phyloP scores from a whole-genome alignment of 306 rosid genomes.

The Ziziphus jujuba region DNA sequence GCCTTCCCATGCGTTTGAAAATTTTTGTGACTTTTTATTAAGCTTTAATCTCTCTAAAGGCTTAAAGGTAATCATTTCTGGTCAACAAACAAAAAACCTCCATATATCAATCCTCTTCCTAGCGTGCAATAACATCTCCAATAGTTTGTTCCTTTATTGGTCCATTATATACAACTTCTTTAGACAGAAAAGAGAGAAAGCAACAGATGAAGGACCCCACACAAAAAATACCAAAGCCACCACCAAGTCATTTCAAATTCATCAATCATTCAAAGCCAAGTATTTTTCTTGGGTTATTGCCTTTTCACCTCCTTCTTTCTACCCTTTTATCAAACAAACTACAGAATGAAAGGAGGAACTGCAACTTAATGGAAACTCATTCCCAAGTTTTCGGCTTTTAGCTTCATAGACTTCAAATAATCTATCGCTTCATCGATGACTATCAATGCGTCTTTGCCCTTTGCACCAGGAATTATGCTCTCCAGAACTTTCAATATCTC shows the following conservation, averaged over 20 bases:
- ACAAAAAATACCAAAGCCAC: conserved; percentile 23
- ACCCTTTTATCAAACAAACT: conserved; percentile 17
- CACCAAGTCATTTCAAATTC: conserved; percentile 37
- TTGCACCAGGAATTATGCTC: conserved; percentile 71
- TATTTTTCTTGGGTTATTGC: conserved; percentile 24
- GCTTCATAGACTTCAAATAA: conserved; percentile 65
- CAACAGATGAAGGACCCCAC: conserved; percentile 29
- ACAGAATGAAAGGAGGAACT: conserved; percentile 12
- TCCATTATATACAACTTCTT: conserved; percentile 40
- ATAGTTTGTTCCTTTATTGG: conserved; percentile 46
- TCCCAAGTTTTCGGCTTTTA: conserved; percentile 45
- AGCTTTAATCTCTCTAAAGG: conserved; percentile 52
- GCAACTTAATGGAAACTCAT: conserved; percentile 28
- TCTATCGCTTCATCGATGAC: conserved; percentile 73
- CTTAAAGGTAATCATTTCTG: conserved; percentile 38
- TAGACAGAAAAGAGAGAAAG: conserved; percentile 34
- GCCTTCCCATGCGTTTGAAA: conserved; percentile 50
- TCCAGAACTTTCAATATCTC: conserved; percentile 59
- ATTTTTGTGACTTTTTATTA: conserved; percentile 39
- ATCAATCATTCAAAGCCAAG: conserved; percentile 41
- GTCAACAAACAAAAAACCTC: conserved; percentile 43
- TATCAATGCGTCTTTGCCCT: conserved; percentile 70
- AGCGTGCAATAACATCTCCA: conserved; percentile 34
- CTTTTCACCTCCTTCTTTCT: conserved; percentile 26
- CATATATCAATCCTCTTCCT: conserved; percentile 7